phyloP scores from a whole-genome alignment of 148 eudicot species.

The Amaranthus palmeri region DNA sequence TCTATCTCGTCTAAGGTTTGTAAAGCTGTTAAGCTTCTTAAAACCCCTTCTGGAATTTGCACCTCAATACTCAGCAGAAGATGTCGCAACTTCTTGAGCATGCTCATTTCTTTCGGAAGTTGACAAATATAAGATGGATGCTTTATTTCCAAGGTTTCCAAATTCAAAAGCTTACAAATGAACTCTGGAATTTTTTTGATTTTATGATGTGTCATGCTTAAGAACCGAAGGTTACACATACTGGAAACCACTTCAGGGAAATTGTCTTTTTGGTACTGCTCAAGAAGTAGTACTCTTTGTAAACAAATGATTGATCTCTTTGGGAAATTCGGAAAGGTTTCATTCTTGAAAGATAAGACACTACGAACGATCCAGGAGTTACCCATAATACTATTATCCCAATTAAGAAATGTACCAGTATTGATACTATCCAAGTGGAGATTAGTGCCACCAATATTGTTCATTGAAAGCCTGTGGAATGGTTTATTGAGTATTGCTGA shows the following conservation, averaged over 20 bases:
- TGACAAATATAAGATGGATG: not conserved
- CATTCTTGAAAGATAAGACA: not conserved
- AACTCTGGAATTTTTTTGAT: not conserved
- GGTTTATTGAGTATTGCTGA: not conserved
- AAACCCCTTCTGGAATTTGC: not conserved
- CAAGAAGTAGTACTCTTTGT: slow-evolving; percentile 11
- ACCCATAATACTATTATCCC: not conserved
- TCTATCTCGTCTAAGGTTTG: not conserved
- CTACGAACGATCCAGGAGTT: not conserved
- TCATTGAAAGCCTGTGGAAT: not conserved
- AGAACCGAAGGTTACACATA: slow-evolving; percentile 4
- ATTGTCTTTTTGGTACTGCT: not conserved
- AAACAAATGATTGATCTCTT: not conserved
- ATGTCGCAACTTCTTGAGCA: not conserved
- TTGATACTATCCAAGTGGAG: not conserved
- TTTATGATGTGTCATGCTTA: not conserved
- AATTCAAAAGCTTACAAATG: not conserved
- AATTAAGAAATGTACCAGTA: too few relatives aligned
- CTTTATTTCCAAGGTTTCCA: slow-evolving; percentile 5
- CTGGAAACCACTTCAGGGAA: not conserved
- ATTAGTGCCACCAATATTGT: not conserved
- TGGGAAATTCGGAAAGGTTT: not conserved
- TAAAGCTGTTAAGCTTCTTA: not conserved
- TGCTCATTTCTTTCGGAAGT: not conserved
- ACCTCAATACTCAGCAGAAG: not conserved